phyloP scores from a whole-genome alignment of 1,139 yeast species.

The Magnusiomyces magnusii region DNA sequence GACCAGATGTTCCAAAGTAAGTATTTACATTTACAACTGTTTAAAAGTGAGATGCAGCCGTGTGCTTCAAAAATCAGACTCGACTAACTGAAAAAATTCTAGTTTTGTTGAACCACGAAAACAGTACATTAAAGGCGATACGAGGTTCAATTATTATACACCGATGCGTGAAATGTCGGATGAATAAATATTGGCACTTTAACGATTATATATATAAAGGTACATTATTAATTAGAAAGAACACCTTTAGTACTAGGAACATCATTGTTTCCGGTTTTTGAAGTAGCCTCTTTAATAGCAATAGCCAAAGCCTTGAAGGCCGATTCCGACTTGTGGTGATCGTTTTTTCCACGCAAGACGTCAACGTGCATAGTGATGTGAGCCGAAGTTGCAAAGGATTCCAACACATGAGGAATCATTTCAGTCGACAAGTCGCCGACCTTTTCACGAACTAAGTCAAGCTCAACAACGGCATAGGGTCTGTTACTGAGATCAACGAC shows the following conservation, averaged over 20 bases:
- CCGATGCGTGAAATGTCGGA: not conserved
- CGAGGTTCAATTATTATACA: not conserved
- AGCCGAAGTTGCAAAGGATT: conserved; percentile 90
- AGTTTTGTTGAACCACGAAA: conserved; percentile 3
- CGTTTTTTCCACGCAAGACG: conserved; percentile 85
- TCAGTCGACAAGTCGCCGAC: conserved; percentile 90
- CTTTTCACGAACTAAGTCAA: conserved; percentile 85
- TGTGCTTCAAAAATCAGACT: no score
- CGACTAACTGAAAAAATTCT: no score
- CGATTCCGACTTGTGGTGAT: conserved; percentile 92
- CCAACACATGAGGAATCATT: conserved; percentile 95
- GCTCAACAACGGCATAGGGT: conserved; percentile 83
- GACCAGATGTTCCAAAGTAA: conserved; percentile 17
- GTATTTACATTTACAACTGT: not conserved
- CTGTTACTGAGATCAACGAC: conserved; percentile 91
- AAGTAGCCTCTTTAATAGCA: conserved; percentile 80
- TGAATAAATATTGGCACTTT: no score
- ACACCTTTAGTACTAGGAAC: conserved; percentile 98
- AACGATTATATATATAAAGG: no score
- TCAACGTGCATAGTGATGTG: conserved; percentile 90
- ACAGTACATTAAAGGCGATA: not conserved
- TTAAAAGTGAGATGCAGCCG: not conserved
- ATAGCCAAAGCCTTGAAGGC: conserved; percentile 95
- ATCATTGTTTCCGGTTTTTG: conserved; percentile 78
- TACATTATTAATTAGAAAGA: conserved; percentile 36